Conservation (phyloP, 495 filamentous ascomycete species). For the Aspergillus wentii region DNA sequence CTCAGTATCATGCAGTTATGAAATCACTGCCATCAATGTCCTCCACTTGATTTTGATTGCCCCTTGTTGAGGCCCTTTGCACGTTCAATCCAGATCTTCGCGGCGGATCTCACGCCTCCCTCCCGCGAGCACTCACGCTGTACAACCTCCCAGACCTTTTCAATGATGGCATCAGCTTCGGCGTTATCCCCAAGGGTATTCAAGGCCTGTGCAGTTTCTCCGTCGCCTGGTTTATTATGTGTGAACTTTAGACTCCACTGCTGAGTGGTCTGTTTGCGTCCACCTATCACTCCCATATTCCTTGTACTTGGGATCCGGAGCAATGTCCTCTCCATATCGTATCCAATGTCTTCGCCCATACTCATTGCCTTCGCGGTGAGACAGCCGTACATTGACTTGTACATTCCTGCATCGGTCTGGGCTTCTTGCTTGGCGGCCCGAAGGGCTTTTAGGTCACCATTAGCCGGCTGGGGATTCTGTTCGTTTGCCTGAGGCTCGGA, state of each 20-base stretch:
- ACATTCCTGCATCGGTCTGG: constrained; percentile 24
- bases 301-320: constrained; percentile 86
- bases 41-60: constrained; percentile 5
- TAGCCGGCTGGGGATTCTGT: constrained; percentile 22
- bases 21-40: constrained; percentile 6
- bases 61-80: constrained; percentile 28
- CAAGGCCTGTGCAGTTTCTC: not conserved
- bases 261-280: constrained; percentile 18
- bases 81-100: constrained; percentile 42
- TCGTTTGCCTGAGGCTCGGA: constrained; percentile 1
- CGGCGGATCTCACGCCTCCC: constrained; percentile 28
- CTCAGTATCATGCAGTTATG: too few species aligned
- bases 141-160: constrained; percentile 26
- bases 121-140: constrained; percentile 37
- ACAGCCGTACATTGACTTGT: constrained; percentile 63
- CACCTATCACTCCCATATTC: constrained; percentile 75
- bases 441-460: constrained; percentile 42
- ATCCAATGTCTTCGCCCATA: constrained; percentile 67
- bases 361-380: constrained; percentile 65
- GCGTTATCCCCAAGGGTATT: not conserved
- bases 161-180: not conserved
- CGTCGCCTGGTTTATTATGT: not conserved
- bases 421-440: constrained; percentile 31
- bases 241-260: constrained; percentile 10
- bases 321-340: constrained; percentile 70